Evolutionary conservation across 208 protist genomes (phyloP), one percentile per base, ranked within the genome.

Genomic region (Balamuthia mandrillaris): DNA sequence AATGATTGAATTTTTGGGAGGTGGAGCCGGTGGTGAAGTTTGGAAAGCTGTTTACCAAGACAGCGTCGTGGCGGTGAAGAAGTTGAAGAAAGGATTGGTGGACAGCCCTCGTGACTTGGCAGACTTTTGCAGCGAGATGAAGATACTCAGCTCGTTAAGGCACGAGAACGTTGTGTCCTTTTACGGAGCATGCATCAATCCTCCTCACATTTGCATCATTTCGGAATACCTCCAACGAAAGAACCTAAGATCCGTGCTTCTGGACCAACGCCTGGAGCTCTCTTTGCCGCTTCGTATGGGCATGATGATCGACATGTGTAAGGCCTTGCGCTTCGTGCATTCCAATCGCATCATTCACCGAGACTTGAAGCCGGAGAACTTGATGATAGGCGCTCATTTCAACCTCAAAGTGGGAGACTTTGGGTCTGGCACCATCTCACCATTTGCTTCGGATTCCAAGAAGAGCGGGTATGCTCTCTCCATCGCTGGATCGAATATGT

Each of bases 231-330:
- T 82, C 14, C 58, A 82, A 35, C 74, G 74, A 12, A 52, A 82
- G n/a, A 82, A 82, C 74, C 51, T 82, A 14, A 45, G 74, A 18
- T 65, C 74, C 29, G 74, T 82, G 33, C 74, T 82, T 27, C 51
- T 65, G 18, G 74, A 82, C 33, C 24, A 44, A 12, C 39, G 37
- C 21, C 24, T 82, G 16, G 37, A 42, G 2, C n/a, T 82, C 54
- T 18, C 37, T 5, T 7, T 52, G 18, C 74, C 58, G 74, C 74
- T 82, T 35, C 10, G 41, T 21, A 52, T 39, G 9, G 35, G 54
- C 35, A 82, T 82, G 74, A 33, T 65, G 18, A 31, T 45, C 29
- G 74, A 82, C 74, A 82, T 82, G 21, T 82, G 74, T 52, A 82
- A 65, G 54, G 74, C 51, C 47, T 65, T 45, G 3, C 21, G 7